These are phyloP conservation scores for Pistacia vera DNA, from an alignment of 345 rosid species.

Conservation along the genomic window DNA sequence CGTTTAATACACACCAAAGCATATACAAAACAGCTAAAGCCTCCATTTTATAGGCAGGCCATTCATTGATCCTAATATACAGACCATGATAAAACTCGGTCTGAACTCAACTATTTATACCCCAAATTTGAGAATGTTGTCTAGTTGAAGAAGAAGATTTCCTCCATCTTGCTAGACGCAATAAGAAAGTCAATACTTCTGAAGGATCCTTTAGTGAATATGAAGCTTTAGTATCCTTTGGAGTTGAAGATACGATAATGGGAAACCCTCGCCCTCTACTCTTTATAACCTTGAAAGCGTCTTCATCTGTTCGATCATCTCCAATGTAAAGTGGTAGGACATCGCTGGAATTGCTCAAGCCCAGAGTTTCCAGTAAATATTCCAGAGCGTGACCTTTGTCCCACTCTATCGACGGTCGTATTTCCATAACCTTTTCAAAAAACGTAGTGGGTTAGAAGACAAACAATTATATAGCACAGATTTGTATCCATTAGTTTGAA, in stretches of 20 bases:
- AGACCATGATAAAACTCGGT: conserved; percentile 1
- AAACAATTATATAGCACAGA: neutral
- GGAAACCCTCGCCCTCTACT: conserved; percentile 45
- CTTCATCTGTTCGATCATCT: conserved; percentile 66
- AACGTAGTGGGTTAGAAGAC: neutral
- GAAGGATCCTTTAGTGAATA: conserved; percentile 50
- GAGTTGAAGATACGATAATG: conserved; percentile 48
- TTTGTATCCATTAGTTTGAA: neutral
- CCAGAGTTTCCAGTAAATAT: conserved; percentile 48
- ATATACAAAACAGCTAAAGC: neutral
- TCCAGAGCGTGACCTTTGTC: conserved; percentile 60
- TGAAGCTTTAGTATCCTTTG: conserved; percentile 49
- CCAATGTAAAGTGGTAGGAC: conserved; percentile 59
- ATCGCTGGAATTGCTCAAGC: conserved; percentile 38
- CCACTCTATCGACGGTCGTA: conserved; percentile 62
- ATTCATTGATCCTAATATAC: neutral
- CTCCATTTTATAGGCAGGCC: neutral
- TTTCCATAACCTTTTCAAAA: conserved; percentile 45
- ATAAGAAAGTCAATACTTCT: conserved; percentile 35
- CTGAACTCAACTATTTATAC: neutral
- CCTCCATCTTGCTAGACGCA: conserved; percentile 33
- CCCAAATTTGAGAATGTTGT: conserved; percentile 19
- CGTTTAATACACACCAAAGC: neutral
- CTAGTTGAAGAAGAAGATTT: conserved; percentile 28
- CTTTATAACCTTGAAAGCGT: conserved; percentile 60